Percentiles rank a stretch among this genome's conserved stretches.
Evolutionary conservation across 2,329 filamentous ascomycete genomes (phyloP).

Genomic region (Magnaporthiopsis incrustans): DNA sequence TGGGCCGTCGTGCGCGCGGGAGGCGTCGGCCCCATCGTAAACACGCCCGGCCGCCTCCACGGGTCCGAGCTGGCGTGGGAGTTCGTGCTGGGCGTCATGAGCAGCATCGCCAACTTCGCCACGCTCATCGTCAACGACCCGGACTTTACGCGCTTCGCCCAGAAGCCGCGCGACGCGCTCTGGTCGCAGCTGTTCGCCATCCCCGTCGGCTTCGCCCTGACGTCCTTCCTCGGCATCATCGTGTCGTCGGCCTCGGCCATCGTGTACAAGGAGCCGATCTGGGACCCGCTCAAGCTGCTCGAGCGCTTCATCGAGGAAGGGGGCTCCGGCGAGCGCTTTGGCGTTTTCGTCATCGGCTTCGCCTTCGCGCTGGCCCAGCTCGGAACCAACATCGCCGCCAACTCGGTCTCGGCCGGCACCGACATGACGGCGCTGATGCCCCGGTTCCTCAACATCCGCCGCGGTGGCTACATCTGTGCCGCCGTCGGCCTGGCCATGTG

Average conservation of each 20-base stretch:
- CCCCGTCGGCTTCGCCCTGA: conserved; percentile 64
- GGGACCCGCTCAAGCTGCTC: conserved; percentile 65
- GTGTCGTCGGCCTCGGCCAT: conserved; percentile 66
- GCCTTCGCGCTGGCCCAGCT: conserved; percentile 74
- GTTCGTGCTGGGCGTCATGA: conserved; percentile 81
- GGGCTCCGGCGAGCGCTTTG: conserved; percentile 60
- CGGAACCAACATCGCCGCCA: conserved; percentile 81
- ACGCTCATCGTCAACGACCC: conserved; percentile 77
- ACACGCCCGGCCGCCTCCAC: conserved; percentile 52
- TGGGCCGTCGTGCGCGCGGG: conserved; percentile 79
- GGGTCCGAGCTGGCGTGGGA: conserved; percentile 72
- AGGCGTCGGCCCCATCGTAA: conserved; percentile 75
- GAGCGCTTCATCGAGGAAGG: conserved; percentile 61
- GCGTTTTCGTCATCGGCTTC: conserved; percentile 63
- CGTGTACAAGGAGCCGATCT: conserved; percentile 60
- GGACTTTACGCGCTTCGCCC: conserved; percentile 79
- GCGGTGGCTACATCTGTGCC: conserved; percentile 81
- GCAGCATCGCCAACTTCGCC: conserved; percentile 82
- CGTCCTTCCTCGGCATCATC: conserved; percentile 76
- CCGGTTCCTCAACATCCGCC: conserved; percentile 74
- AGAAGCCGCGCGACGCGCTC: conserved; percentile 65
- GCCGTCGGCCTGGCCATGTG: conserved; percentile 75
- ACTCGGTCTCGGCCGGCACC: conserved; percentile 75
- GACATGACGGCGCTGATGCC: conserved; percentile 76
- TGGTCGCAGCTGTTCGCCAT: conserved; percentile 75